A percentile compares a stretch with the other conserved stretches of the same genome.
Conservation (phyloP, 139 green algal species). For the Microglena sp. region DNA sequence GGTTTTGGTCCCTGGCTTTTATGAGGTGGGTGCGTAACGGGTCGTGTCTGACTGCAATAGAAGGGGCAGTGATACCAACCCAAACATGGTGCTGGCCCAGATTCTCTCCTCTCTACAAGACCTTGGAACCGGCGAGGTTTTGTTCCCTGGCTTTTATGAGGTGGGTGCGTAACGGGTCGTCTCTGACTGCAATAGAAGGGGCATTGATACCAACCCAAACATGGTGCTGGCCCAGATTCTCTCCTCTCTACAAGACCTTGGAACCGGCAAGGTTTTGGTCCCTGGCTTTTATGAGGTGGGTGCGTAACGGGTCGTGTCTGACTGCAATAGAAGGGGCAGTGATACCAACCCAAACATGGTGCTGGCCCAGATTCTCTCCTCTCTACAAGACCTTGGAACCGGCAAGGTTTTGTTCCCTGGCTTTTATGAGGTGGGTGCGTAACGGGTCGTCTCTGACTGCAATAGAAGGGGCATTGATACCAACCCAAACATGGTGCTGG, state of each 20-base stretch:
- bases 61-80: no score
- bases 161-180: no score
- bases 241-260: constrained; percentile 17
- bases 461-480: no score
- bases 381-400: constrained; percentile 16
- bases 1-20: constrained; percentile 56
- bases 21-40: no score
- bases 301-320: no score
- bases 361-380: constrained; percentile 44
- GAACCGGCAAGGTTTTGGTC: constrained; percentile 27
- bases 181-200: no score
- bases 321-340: no score
- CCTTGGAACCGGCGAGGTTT: constrained; percentile 16
- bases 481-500: no score
- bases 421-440: constrained; percentile 67
- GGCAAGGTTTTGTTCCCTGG: constrained; percentile 35
- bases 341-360: no score
- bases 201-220: no score
- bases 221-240: constrained; percentile 50
- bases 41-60: no score
- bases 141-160: constrained; percentile 61
- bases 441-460: no score
- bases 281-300: constrained; percentile 62
- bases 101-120: constrained; percentile 38
- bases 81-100: constrained; percentile 41